phyloP scores from a whole-genome alignment of 2,329 filamentous ascomycete species.

The Berkeleyomyces rouxiae region DNA sequence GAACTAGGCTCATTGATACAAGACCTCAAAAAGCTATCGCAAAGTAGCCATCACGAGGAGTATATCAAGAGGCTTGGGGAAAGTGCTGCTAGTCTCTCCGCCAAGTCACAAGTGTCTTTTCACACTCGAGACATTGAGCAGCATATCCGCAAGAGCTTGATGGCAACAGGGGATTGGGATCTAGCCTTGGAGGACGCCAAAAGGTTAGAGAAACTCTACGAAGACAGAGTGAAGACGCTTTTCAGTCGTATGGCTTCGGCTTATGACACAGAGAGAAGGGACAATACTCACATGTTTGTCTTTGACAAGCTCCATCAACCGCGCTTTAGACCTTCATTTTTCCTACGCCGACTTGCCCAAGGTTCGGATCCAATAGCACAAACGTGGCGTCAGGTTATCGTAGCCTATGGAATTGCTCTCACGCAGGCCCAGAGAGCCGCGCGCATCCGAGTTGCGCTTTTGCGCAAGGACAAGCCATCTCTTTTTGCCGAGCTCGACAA shows the following conservation, averaged over 20 bases:
- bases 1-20: background rate
- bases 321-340: slow-evolving; percentile 18
- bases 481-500: slow-evolving; percentile 30
- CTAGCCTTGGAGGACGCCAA: background rate
- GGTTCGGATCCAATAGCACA: slow-evolving; percentile 18
- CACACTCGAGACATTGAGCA: background rate
- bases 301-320: background rate
- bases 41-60: background rate
- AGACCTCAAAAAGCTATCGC: background rate
- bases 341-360: slow-evolving; percentile 22
- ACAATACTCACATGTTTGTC: background rate
- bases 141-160: background rate
- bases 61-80: slow-evolving; percentile 1
- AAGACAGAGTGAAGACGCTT: background rate
- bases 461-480: slow-evolving; percentile 14
- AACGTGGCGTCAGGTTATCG: slow-evolving; percentile 23
- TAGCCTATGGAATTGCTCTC: slow-evolving; percentile 26
- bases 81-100: background rate
- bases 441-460: slow-evolving; percentile 21
- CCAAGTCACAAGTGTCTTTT: background rate
- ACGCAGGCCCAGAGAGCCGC: slow-evolving; percentile 26
- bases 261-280: background rate
- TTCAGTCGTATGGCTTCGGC: background rate
- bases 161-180: background rate
- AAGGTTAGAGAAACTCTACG: background rate